Conservation (phyloP, 768 basidiomycete genomes). For the Stropharia rugosoannulata region DNA sequence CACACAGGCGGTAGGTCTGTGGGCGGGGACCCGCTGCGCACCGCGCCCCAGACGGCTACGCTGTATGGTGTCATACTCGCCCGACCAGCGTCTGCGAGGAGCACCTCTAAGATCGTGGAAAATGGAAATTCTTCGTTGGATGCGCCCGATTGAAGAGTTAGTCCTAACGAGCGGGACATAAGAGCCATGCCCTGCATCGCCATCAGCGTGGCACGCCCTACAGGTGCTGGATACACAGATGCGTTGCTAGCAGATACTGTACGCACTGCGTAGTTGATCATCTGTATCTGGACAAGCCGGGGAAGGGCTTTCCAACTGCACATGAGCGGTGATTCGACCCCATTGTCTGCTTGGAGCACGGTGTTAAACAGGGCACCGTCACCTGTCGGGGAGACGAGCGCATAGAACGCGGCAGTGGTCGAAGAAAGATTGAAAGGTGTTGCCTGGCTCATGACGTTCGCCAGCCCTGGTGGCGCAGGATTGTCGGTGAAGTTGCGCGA, state of each 20-base stretch:
- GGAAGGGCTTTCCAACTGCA: constrained; percentile 6
- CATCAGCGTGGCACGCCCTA: constrained; percentile 2
- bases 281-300: constrained; percentile 3
- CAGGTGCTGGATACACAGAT: neutral
- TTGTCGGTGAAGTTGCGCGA: constrained; percentile 1
- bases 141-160: neutral
- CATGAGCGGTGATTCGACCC: neutral
- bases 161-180: neutral
- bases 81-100: constrained; percentile 8
- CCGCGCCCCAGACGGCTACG: neutral
- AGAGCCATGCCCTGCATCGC: constrained; percentile 9
- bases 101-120: neutral
- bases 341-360: neutral
- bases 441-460: neutral
- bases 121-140: neutral
- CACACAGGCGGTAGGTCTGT: neutral
- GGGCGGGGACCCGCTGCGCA: neutral
- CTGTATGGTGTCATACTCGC: constrained; percentile 2
- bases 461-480: neutral
- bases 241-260: neutral
- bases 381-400: constrained; percentile 3
- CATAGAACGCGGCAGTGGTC: constrained; percentile 1
- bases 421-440: neutral
- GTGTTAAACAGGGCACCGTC: neutral
- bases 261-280: neutral